Percentiles rank a stretch among this genome's conserved stretches.
phyloP scores from a whole-genome alignment of 2,329 filamentous ascomycete species.

The Ascomycota sp. region DNA sequence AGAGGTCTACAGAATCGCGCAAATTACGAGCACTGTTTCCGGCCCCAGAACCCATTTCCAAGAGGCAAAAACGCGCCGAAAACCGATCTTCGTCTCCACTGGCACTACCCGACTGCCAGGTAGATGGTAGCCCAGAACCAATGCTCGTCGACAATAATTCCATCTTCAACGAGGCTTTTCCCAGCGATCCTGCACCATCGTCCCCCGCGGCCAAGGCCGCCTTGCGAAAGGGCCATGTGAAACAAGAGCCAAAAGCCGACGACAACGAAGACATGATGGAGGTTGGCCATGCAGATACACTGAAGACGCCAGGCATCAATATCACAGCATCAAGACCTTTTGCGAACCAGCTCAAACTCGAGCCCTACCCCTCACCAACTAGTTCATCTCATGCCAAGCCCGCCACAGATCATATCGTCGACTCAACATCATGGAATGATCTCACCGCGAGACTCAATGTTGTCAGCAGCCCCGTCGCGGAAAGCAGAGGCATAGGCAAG shows the following conservation, averaged over 20 bases:
- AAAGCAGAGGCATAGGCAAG: slow-evolving; percentile 49
- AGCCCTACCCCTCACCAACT: slow-evolving; percentile 43
- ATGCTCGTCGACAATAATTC: slow-evolving; percentile 18
- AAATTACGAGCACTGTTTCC: slow-evolving; percentile 67
- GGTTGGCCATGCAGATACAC: slow-evolving; percentile 51
- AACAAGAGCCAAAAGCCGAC: slow-evolving; percentile 33
- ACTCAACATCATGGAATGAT: slow-evolving; percentile 71
- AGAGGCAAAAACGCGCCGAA: slow-evolving; percentile 32
- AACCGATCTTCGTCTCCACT: slow-evolving; percentile 23
- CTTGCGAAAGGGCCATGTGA: slow-evolving; percentile 40
- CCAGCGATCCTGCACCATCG: slow-evolving; percentile 69
- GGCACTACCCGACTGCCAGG: slow-evolving; percentile 19
- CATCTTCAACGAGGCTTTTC: slow-evolving; percentile 30
- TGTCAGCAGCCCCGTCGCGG: slow-evolving; percentile 46
- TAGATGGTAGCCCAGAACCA: slow-evolving; percentile 14
- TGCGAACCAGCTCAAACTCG: slow-evolving; percentile 49
- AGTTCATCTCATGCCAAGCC: slow-evolving; percentile 51
- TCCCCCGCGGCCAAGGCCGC: slow-evolving; percentile 66
- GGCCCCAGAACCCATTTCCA: slow-evolving; percentile 29
- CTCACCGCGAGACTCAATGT: slow-evolving; percentile 74
- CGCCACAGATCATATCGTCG: slow-evolving; percentile 34
- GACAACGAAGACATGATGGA: slow-evolving; percentile 74
- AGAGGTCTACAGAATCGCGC: slow-evolving; percentile 54
- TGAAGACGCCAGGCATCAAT: slow-evolving; percentile 54
- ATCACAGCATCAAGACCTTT: slow-evolving; percentile 52